Evolutionary conservation across 2,329 filamentous ascomycete genomes (phyloP).

Genomic region (Cladophialophora carrionii): DNA sequence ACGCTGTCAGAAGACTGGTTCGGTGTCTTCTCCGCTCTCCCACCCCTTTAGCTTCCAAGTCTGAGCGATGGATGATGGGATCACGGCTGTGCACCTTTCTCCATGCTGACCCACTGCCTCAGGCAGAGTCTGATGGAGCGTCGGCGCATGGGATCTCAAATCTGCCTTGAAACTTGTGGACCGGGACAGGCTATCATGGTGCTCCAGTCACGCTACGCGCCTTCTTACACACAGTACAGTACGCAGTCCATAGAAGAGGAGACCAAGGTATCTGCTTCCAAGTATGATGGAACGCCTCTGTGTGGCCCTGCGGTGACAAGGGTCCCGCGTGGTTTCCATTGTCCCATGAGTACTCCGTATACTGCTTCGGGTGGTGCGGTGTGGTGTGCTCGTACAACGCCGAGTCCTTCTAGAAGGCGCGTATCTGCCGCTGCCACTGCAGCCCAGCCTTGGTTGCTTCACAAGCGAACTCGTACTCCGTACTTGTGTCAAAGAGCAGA

Average conservation of each 20-base stretch:
- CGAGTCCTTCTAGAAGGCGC: background rate
- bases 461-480: no score
- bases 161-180: constrained; percentile 1
- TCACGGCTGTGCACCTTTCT: background rate
- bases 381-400: background rate
- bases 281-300: background rate
- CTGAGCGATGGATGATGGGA: background rate
- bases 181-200: background rate
- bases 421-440: background rate
- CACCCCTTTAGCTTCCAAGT: background rate
- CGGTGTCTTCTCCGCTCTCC: background rate
- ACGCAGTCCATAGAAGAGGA: background rate
- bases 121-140: background rate
- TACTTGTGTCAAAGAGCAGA: no score
- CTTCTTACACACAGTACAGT: background rate
- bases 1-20: background rate
- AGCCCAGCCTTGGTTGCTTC: background rate
- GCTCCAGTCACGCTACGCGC: background rate
- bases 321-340: background rate
- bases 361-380: background rate
- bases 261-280: background rate
- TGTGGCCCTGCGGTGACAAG: background rate
- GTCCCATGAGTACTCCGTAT: background rate
- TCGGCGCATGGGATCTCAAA: background rate
- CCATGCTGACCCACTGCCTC: background rate